Evolutionary conservation across 441 rosid genomes (phyloP).

Genomic region (Populus hybrid): DNA sequence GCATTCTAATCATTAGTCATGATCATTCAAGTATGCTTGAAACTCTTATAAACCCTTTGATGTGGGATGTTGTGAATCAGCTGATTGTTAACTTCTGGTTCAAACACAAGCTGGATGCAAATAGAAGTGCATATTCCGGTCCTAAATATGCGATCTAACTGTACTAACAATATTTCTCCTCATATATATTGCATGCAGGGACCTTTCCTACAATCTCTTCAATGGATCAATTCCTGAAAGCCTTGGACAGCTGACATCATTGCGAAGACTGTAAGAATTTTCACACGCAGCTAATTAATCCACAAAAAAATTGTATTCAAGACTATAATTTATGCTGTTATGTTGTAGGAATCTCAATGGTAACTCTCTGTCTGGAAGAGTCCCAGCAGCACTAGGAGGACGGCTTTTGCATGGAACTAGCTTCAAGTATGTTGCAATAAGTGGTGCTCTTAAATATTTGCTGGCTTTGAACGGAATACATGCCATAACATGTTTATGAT

Average conservation of each 20-base stretch:
- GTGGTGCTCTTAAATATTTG: background rate
- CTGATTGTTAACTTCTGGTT: background rate
- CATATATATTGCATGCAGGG: constrained; percentile 47
- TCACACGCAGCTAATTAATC: constrained; percentile 6
- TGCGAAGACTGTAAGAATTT: constrained; percentile 67
- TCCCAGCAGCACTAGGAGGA: constrained; percentile 89
- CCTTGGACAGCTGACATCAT: constrained; percentile 72
- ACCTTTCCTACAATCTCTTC: constrained; percentile 79
- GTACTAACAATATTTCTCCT: constrained; percentile 11
- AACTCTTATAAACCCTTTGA: background rate
- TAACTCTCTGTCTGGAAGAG: constrained; percentile 82
- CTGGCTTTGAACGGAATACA: background rate
- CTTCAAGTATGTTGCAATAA: constrained; percentile 65
- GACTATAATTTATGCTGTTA: constrained; percentile 16
- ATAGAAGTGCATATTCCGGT: background rate
- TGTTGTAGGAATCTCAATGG: constrained; percentile 86
- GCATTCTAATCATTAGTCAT: background rate
- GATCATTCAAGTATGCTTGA: background rate
- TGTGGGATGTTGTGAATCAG: background rate
- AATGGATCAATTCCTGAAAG: constrained; percentile 87
- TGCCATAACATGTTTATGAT: background rate
- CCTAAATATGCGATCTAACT: background rate
- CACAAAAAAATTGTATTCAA: background rate
- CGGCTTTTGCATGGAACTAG: constrained; percentile 89
- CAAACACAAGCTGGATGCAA: background rate